Conservation (phyloP, 2,329 filamentous ascomycete species). For the Trichophaea hybrida region DNA sequence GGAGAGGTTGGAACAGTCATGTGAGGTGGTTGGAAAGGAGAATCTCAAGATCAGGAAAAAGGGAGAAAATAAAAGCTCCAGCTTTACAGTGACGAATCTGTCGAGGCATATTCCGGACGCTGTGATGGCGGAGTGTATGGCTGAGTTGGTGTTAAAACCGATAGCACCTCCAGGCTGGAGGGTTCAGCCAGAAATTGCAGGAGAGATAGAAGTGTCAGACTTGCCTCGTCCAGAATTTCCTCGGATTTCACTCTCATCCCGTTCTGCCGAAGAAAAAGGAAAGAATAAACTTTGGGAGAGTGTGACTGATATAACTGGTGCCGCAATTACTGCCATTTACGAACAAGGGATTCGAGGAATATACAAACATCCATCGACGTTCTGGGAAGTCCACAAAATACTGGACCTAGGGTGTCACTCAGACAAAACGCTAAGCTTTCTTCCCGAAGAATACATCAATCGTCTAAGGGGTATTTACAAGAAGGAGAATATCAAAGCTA, state of each 20-base stretch:
- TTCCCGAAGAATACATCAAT: slow-evolving; percentile 1
- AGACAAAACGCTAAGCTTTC: too few relatives aligned
- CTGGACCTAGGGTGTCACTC: too few relatives aligned
- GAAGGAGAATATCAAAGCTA: not conserved
- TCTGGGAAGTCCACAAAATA: too few relatives aligned
- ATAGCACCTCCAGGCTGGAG: slow-evolving; percentile 4
- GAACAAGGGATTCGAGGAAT: not conserved
- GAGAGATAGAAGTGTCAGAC: slow-evolving; percentile 7
- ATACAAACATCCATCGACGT: not conserved
- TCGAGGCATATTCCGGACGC: slow-evolving; percentile 15
- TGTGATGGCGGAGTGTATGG: slow-evolving; percentile 14
- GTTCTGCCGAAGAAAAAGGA: too few relatives aligned
- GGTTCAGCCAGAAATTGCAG: slow-evolving; percentile 4
- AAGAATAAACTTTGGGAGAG: too few relatives aligned
- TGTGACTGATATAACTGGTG: slow-evolving; percentile 18
- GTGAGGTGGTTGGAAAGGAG: not conserved
- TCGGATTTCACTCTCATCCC: too few relatives aligned
- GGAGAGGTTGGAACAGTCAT: slow-evolving; percentile 11
- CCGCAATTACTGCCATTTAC: slow-evolving; percentile 10
- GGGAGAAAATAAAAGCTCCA: not conserved
- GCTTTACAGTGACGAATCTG: slow-evolving; percentile 13
- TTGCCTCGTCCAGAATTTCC: too few relatives aligned
- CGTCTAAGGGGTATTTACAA: not conserved
- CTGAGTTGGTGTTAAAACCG: slow-evolving; percentile 11
- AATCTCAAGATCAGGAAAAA: not conserved